Base-by-base conservation (phyloP, 345 rosid genomes). In the Zanthoxylum bungeanum region DNA sequence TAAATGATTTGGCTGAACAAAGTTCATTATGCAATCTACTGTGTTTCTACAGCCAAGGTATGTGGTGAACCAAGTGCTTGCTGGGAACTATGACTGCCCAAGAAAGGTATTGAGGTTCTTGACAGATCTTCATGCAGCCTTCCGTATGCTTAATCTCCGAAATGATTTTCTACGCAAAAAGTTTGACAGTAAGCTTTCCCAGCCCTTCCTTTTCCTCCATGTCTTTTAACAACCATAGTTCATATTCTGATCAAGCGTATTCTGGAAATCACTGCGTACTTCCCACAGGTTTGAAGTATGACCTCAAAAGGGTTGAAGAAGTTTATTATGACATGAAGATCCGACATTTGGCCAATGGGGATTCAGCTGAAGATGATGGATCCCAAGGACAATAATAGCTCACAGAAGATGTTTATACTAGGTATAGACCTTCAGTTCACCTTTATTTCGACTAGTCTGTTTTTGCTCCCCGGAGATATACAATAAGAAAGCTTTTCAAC, bases 111-210 rank as follows among this genome's bases (percentile, higher is more conserved):
- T 87, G 86, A 86, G 80, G 68, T 89, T 95, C 89, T 75, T 91
- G 79, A 95, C 93, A 10, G 98, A 91, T 72, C 96, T 95, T 62
- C 88, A 91, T 60, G 88, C 93, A 60, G 87, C 93, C 62, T 95
- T 95, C 68, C 93, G 92, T 8, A 95, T 89, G 93, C 98, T 95
- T 69, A 95, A 95, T 70, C 93, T 95, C 64, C 89, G 98, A 61
- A 95, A 95, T 71, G 99, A 95, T 78, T 92, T 95, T 71, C 85
- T 95, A 5, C 98, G 99, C 79, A 95, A 92, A 85, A 92, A 95
- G 83, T 95, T 95, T 66, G 98, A 95, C 63, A 75, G 99, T 95
- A 83, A 70, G 76, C 55, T 44, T 25, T 53, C 40, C 28, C 47
- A 9, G 12, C 22, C 19, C 44, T 7, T 17, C 11, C 30, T 8